phyloP scores from a whole-genome alignment of 169 alveolate species.

The Cryptosporidium felis region DNA sequence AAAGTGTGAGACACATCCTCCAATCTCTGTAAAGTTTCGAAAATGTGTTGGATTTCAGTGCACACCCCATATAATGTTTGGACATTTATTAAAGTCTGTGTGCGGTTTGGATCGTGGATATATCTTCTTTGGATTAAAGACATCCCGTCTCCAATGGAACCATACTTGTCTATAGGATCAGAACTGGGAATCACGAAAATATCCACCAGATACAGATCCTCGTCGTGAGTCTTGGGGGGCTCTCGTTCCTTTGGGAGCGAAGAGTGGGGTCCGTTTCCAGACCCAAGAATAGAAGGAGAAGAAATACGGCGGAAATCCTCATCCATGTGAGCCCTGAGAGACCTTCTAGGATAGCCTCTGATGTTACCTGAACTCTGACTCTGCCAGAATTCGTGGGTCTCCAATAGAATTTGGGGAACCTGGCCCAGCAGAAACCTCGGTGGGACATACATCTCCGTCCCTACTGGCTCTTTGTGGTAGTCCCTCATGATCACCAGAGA shows the following conservation, averaged over 20 bases:
- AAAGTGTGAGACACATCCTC: constrained; percentile 69
- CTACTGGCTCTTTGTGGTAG: constrained; percentile 8
- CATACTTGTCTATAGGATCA: not conserved
- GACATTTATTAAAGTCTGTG: constrained; percentile 28
- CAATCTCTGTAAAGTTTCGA: constrained; percentile 43
- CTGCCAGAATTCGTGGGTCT: constrained; percentile 80
- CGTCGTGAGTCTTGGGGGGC: not conserved
- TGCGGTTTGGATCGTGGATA: constrained; percentile 11
- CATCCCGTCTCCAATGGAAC: constrained; percentile 29
- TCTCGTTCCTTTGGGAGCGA: too few relatives aligned
- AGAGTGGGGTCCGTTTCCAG: too few relatives aligned
- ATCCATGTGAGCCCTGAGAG: not conserved
- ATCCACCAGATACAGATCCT: constrained; percentile 36
- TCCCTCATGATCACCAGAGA: constrained; percentile 53
- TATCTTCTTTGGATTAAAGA: constrained; percentile 52
- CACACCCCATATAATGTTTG: constrained; percentile 46
- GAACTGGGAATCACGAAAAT: constrained; percentile 14
- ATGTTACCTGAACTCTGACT: constrained; percentile 76
- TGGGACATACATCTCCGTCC: constrained; percentile 74
- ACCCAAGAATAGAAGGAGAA: too few relatives aligned
- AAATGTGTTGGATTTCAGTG: not conserved
- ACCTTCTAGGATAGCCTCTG: constrained; percentile 76
- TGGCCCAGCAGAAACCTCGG: constrained; percentile 75
- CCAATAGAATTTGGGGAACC: constrained; percentile 76
- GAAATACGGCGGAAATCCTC: too few relatives aligned